Base-by-base conservation (phyloP, 805 yeast genomes). In the Kurtzmaniella cleridarum region DNA sequence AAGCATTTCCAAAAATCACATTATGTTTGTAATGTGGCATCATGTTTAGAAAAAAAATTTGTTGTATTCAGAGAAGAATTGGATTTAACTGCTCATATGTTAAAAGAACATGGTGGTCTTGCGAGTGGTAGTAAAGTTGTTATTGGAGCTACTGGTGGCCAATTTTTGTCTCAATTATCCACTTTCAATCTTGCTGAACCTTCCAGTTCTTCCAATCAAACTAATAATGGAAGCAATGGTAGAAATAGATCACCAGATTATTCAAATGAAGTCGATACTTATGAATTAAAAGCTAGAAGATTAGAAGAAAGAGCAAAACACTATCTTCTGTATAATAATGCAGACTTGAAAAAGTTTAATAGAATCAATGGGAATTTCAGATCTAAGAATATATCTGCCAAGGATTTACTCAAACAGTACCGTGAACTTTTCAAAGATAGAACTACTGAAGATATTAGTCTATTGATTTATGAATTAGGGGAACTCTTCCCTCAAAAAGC, bases 21-120 rank as follows among this genome's bases (percentile, higher is more conserved):
- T 60, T 87, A 69, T 59, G 78, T 79, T 12, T 93, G 99, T 63
- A 70, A 74, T 26, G 83, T 84, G 14, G 85, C 77, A 35, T 53
- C 74, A 10, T 93, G 99, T 62, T 60, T 90, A 35, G 98, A 90
- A 40, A 80, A 84, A 59, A 85, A 86, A 56, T 91, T 93, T 62
- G 93, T 93, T 16, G 98, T 91, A 1, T 93, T 93, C 56, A 75
- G 81, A 16, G 91, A 88, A 45, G 93, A 85, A 38, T 60, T 89
- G 40, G 97, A 89, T 49, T 68, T 93, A 39, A 82, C 84, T 39
- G 90, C 95, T 1, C 98, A 93, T 60, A 81, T 88, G 79, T 61
- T 88, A 34, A 76, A 79, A 46, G 91, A 84, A 49, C 99, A 93
- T 59, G 79, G 84, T 2, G 75, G 75, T 4, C 47, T 81, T 2